Percentiles rank a stretch among this genome's conserved stretches.
These are phyloP conservation scores for Sclerotinia minor DNA, from an alignment of 2,329 filamentous ascomycete species.

Conservation along the genomic window DNA sequence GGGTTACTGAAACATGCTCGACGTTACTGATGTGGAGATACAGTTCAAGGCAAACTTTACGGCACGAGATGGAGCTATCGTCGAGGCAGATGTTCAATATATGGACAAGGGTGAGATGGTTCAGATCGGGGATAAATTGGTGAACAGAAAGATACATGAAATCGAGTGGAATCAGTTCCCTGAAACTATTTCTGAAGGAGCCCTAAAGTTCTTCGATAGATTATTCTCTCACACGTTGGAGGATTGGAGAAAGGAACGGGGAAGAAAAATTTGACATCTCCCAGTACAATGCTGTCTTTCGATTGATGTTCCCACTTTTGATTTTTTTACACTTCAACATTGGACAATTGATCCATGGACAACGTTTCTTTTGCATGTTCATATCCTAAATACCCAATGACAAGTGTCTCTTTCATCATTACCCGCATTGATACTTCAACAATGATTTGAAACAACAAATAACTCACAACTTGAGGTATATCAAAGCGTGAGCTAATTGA, in stretches of 20 bases:
- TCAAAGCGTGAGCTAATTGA: slow-evolving; percentile 20
- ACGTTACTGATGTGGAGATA: slow-evolving; percentile 17
- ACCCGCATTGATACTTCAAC: slow-evolving; percentile 5
- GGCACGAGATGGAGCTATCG: slow-evolving; percentile 33
- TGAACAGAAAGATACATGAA: slow-evolving; percentile 47
- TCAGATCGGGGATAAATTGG: neutral
- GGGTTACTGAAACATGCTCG: neutral
- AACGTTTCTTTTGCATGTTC: slow-evolving; percentile 8
- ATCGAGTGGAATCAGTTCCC: slow-evolving; percentile 44
- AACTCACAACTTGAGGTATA: neutral
- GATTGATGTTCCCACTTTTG: neutral
- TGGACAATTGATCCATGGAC: neutral
- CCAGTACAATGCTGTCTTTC: neutral
- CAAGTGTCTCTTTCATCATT: slow-evolving; percentile 14
- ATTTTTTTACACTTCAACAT: neutral
- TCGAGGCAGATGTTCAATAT: slow-evolving; percentile 27
- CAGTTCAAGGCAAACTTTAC: slow-evolving; percentile 31
- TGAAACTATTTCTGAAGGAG: neutral
- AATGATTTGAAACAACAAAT: slow-evolving; percentile 20
- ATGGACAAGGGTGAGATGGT: neutral
- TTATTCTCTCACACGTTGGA: neutral
- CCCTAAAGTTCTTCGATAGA: slow-evolving; percentile 9
- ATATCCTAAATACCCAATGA: neutral
- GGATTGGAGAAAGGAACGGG: neutral
- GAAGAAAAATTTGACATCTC: slow-evolving; percentile 1